Conservation (phyloP, 371 early-diverging fungal genomes). For the Ordospora colligata region DNA sequence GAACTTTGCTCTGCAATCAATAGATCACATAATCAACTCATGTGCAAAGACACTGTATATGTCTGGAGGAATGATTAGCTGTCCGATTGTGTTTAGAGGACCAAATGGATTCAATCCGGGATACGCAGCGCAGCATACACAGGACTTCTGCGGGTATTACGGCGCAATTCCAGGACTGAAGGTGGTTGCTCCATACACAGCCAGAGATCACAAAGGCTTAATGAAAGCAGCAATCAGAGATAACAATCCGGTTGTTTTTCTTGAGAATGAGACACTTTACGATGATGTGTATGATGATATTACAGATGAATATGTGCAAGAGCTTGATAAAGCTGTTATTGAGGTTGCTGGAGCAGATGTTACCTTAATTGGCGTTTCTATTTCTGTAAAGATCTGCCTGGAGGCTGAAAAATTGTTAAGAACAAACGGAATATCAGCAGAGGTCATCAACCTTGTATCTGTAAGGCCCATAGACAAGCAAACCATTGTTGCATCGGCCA, state of each 20-base stretch:
- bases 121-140: constrained; percentile 97
- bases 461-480: constrained; percentile 89
- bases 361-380: constrained; percentile 85
- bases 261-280: constrained; percentile 97
- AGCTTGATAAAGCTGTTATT: constrained; percentile 45
- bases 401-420: constrained; percentile 79
- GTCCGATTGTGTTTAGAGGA: constrained; percentile 96
- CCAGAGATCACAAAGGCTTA: constrained; percentile 91
- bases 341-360: constrained; percentile 67
- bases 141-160: constrained; percentile 93
- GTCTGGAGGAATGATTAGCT: constrained; percentile 77
- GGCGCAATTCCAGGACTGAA: constrained; percentile 91
- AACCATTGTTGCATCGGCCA: constrained; percentile 77
- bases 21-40: constrained; percentile 98
- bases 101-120: constrained; percentile 96
- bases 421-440: constrained; percentile 69
- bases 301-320: constrained; percentile 18
- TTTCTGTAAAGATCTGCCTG: constrained; percentile 73
- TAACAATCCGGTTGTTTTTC: constrained; percentile 88
- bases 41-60: constrained; percentile 95
- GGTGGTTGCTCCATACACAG: constrained; percentile 91
- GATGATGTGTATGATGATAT: constrained; percentile 72
- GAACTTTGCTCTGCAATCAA: constrained; percentile 98
- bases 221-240: constrained; percentile 91
- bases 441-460: constrained; percentile 90